Base-by-base conservation (phyloP, 305 asterid genomes). In the Fraxinus floribunda region DNA sequence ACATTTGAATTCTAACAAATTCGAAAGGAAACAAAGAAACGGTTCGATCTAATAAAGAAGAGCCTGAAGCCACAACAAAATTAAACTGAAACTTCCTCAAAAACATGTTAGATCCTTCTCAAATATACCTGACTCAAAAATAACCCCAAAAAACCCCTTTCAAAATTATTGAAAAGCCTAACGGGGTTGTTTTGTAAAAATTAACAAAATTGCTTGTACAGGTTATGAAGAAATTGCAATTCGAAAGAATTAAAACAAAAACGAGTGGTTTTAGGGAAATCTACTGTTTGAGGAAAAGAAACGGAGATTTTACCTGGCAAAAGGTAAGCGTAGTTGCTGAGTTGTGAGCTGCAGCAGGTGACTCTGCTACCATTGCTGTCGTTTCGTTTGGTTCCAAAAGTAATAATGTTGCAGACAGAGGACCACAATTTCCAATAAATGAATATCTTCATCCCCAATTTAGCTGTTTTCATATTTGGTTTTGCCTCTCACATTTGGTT, bases 21-120 rank as follows among this genome's bases (percentile, higher is more conserved):
- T 72, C 79, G 76, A 52, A 49, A 32, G 52, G 52, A 36, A 49
- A 35, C 44, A 76, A 77, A 75, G 70, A 84, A 84, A 86, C 70
- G 83, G 86, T 84, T 80, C 89, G 93, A 90, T 88, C 90, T 81
- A 77, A 38, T 74, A 76, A 86, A 81, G 66, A 36, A 35, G 71
- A 86, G 85, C 79, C 83, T 83, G 41, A 64, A 78, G 83, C 79
- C 83, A 66, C 66, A 41, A 29, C 68, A 82, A 81, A 82, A 70
- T 77, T 74, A 76, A 36, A 52, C 46, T 52, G 68, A 52, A 35
- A 77, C 34, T 35, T 20, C 5, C 44, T 26, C 15, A 77, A 52
- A 9, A 77, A 26, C 11, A 52, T 16, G 9, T 29, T 52, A 44
- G 22, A 9, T 29, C 11, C 32, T 39, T 3, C 62, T 60, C 44